These are phyloP conservation scores for Austroboletus eburneus DNA, from an alignment of 768 basidiomycete species.

Conservation along the genomic window DNA sequence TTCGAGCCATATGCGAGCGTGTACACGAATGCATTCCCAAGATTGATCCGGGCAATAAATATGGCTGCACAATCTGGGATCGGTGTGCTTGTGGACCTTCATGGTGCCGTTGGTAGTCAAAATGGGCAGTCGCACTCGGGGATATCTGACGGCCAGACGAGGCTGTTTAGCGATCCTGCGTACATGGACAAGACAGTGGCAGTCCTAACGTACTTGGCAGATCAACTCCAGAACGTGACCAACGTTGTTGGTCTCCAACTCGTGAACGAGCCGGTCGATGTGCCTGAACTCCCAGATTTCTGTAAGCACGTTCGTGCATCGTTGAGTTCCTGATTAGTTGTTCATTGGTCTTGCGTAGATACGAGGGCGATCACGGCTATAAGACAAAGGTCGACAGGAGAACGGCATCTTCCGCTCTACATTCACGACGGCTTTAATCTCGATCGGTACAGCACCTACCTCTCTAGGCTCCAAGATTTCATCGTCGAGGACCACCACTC, in stretches of 20 bases:
- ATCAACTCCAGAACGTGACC: constrained; percentile 34
- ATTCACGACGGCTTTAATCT: constrained; percentile 66
- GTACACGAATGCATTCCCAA: constrained; percentile 38
- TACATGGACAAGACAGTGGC: constrained; percentile 38
- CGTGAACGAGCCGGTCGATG: constrained; percentile 51
- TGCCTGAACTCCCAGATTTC: constrained; percentile 42
- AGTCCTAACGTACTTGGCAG: constrained; percentile 36
- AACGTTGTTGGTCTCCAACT: constrained; percentile 61
- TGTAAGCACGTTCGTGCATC: constrained; percentile 6
- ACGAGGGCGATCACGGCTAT: constrained; percentile 20
- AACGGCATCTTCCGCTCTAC: constrained; percentile 52
- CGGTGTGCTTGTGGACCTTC: constrained; percentile 52
- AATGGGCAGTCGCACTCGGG: constrained; percentile 33
- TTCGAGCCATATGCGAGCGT: constrained; percentile 41
- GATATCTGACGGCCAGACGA: constrained; percentile 38
- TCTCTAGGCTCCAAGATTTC: constrained; percentile 52
- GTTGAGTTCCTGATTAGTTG: too few species aligned
- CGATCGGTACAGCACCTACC: constrained; percentile 33
- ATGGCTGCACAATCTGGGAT: constrained; percentile 38
- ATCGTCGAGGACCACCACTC: constrained; percentile 73
- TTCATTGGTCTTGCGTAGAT: too few species aligned
- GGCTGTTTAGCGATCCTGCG: constrained; percentile 34
- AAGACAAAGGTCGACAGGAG: constrained; percentile 19
- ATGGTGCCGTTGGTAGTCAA: constrained; percentile 50
- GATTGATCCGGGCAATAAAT: constrained; percentile 39